Evolutionary conservation across 495 filamentous ascomycete species (phyloP).

Genomic region (Podospora anserina): DNA sequence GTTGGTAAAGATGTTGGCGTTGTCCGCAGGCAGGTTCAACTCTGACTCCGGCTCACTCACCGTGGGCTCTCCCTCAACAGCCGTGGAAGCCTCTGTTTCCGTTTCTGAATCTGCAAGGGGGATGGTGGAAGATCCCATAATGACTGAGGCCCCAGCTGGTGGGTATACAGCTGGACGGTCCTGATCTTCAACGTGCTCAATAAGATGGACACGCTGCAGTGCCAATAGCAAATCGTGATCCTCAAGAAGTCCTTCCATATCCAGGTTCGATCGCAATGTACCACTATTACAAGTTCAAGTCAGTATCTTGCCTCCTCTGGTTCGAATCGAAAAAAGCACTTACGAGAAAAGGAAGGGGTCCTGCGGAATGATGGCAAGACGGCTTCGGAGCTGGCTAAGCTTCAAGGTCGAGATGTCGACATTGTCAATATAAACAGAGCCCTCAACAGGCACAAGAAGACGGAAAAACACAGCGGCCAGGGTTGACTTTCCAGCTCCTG

Average conservation of each 20-base stretch:
- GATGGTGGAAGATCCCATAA: background rate
- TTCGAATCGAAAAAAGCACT: constrained; percentile 2
- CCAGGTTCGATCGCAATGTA: constrained; percentile 51
- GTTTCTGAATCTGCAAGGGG: constrained; percentile 11
- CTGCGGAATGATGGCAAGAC: constrained; percentile 54
- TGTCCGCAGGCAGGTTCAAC: constrained; percentile 7
- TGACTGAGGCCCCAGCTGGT: background rate
- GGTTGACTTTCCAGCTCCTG: constrained; percentile 48
- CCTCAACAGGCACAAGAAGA: constrained; percentile 44
- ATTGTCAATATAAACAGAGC: constrained; percentile 49
- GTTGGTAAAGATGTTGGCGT: constrained; percentile 26
- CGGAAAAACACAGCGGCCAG: constrained; percentile 49
- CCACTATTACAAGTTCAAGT: constrained; percentile 25
- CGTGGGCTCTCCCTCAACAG: constrained; percentile 11
- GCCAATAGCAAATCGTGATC: constrained; percentile 56
- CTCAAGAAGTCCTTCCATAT: constrained; percentile 50
- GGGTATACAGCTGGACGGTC: background rate
- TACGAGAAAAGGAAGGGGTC: constrained; percentile 52
- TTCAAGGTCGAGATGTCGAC: constrained; percentile 49
- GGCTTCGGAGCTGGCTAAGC: constrained; percentile 46
- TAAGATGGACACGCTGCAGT: constrained; percentile 53
- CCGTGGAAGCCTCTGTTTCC: constrained; percentile 2
- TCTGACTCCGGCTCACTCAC: background rate
- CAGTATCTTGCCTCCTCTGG: background rate
- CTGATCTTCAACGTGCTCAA: constrained; percentile 18